A percentile compares a stretch with the other conserved stretches of the same genome.
phyloP scores from a whole-genome alignment of 768 basidiomycete genomes.

The Naganishia onofrii region DNA sequence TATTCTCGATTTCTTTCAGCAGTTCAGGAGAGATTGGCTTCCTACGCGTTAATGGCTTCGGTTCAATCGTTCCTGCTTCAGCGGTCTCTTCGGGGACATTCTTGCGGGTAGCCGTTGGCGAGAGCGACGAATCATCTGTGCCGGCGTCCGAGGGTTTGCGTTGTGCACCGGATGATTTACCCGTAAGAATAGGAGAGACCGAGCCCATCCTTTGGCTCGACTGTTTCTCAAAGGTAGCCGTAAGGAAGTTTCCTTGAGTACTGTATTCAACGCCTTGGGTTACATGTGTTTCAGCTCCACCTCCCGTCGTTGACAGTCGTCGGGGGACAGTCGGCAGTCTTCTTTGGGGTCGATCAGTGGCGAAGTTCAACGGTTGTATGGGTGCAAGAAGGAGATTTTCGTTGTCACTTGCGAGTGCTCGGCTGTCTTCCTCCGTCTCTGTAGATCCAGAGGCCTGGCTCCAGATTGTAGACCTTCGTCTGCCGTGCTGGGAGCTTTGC shows the following conservation, averaged over 20 bases:
- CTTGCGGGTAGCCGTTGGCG: not conserved
- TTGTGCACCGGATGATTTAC: not conserved
- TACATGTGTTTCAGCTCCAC: not conserved
- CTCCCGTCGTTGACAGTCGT: not conserved
- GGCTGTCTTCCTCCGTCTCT: not conserved
- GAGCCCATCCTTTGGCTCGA: not conserved
- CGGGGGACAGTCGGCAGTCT: not conserved
- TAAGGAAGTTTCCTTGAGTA: not conserved
- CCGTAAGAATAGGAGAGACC: not conserved
- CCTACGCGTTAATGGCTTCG: not conserved
- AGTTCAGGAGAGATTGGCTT: not conserved
- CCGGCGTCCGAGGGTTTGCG: not conserved
- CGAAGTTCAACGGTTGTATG: not conserved
- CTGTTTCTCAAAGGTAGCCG: not conserved
- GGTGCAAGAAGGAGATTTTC: not conserved
- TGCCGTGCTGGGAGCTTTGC: not conserved
- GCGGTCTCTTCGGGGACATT: not conserved
- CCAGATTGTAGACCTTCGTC: not conserved
- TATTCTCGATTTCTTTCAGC: not conserved
- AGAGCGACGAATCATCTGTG: not conserved
- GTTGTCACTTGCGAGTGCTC: too few relatives aligned
- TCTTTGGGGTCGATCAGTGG: not conserved
- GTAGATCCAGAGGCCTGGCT: not conserved
- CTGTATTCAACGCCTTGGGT: too few relatives aligned
- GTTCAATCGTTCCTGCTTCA: not conserved